Evolutionary conservation across 2,329 filamentous ascomycete species (phyloP).

Genomic region (Cercospora sp.): DNA sequence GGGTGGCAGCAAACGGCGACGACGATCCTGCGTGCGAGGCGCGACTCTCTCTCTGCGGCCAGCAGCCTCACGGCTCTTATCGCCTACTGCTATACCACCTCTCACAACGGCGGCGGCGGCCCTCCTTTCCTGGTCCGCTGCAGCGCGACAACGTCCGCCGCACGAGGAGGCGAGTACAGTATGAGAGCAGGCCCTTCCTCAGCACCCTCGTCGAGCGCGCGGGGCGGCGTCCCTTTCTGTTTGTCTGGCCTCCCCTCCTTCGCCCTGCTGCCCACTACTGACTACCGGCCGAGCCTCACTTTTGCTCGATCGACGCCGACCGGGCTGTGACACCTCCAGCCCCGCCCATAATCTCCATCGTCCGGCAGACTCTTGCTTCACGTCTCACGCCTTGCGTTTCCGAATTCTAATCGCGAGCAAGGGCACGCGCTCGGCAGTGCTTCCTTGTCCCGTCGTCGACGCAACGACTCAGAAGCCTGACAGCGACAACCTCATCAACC

Average conservation of each 20-base stretch:
- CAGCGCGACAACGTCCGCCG: background rate
- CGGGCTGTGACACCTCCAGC: conserved; percentile 22
- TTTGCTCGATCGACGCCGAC: conserved; percentile 18
- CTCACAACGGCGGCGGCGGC: background rate
- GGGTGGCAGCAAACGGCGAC: conserved; percentile 30
- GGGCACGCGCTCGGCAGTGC: conserved; percentile 26
- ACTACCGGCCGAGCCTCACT: conserved; percentile 25
- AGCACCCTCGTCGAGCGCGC: conserved; percentile 1
- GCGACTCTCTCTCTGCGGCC: background rate
- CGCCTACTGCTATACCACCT: conserved; percentile 7
- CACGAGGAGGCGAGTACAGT: background rate
- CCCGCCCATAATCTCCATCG: conserved; percentile 24
- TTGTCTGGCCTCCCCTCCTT: background rate
- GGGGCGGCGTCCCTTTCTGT: background rate
- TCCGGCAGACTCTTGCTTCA: conserved; percentile 24
- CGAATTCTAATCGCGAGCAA: conserved; percentile 30
- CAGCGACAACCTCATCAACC: conserved; percentile 21
- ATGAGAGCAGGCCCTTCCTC: background rate
- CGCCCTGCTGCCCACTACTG: background rate
- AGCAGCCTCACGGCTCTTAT: conserved; percentile 6
- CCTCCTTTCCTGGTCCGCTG: conserved; percentile 7
- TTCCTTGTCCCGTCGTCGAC: conserved; percentile 26
- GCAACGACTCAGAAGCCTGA: conserved; percentile 23
- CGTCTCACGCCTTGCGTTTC: conserved; percentile 35
- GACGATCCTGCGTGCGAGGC: conserved; percentile 15